Evolutionary conservation across 1,284 basidiomycete genomes (phyloP), one percentile per base, ranked within the genome.

Genomic region (Fomitopsis pinicola): DNA sequence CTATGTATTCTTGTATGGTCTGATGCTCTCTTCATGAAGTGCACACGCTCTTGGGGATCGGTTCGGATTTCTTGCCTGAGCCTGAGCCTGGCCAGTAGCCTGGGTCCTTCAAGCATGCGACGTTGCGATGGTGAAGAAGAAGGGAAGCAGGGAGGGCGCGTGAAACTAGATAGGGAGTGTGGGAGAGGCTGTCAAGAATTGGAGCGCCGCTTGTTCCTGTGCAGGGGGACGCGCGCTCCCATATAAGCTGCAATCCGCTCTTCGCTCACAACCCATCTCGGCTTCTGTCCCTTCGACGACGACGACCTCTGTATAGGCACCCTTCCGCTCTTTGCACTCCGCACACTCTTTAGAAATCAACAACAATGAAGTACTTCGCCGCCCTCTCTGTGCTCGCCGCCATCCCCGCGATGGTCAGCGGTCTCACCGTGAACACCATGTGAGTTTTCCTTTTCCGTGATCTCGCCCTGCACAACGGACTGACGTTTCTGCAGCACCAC

Each of bases 341-440:
- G 33, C 46, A 64, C 59, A 48, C 45, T 64, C 58, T 53, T 50
- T 54, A 54, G 36, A 46, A 52, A 46, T 35, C 53, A 36, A 59
- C 42, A 58, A 64, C 50, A 30, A 88, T 88, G 86, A 85, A 83
- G 74, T 79, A 77, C 66, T 71, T 82, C 65, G 70, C 75, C 64
- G 64, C 80, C 66, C 68, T 77, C 55, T 67, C 77, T 60, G 77
- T 82, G 58, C 67, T 86, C 63, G 70, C 78, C 54, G 78, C 82
- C 55, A 66, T 81, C 61, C 79, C 83, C 42, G 74, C 75, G 63
- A 74, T 79, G 58, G 55, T 80, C n/a, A 48, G 56, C 42, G 50
- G 57, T 12, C 50, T 88, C 66, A 84, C 78, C 35, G 77, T 92
- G 72, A 84, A 89, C 72, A 89, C 90, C 8, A 87, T 91, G 88